A percentile compares a stretch with the other conserved stretches of the same genome.
phyloP scores from a whole-genome alignment of 2,329 filamentous ascomycete species.

The Xylaria sp. region DNA sequence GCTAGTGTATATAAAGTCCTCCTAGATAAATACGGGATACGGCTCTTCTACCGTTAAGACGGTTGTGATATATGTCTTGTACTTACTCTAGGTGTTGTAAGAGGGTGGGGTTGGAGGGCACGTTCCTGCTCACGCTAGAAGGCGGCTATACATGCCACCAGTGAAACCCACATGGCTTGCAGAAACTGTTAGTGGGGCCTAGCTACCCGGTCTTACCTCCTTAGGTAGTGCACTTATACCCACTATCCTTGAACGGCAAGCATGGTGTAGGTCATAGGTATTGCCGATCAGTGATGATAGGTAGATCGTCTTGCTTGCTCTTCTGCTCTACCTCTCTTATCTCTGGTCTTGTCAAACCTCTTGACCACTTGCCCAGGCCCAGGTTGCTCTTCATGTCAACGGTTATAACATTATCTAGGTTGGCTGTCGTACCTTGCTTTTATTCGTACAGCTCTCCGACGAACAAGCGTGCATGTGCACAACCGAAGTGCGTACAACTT shows the following conservation, averaged over 20 bases:
- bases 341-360: constrained; percentile 8
- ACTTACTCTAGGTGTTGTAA: neutral
- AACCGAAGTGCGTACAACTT: neutral
- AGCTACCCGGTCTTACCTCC: neutral
- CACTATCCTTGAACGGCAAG: constrained; percentile 12
- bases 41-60: neutral
- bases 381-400: neutral
- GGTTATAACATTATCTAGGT: neutral
- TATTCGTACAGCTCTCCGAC: neutral
- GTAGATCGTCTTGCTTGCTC: neutral
- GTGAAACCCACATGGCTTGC: constrained; percentile 30
- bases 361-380: neutral
- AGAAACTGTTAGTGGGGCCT: constrained; percentile 29
- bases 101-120: neutral
- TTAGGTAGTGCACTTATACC: neutral
- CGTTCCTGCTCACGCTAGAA: constrained; percentile 24
- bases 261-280: neutral
- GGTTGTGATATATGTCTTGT: no score
- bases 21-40: neutral
- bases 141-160: neutral
- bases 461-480: constrained; percentile 13
- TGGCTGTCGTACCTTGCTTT: neutral
- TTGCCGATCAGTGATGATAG: neutral
- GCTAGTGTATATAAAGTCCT: neutral
- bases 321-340: constrained; percentile 1